Evolutionary conservation across 139 green algal genomes (phyloP), one percentile per base, ranked within the genome.

Genomic region (Trebouxia sp.): DNA sequence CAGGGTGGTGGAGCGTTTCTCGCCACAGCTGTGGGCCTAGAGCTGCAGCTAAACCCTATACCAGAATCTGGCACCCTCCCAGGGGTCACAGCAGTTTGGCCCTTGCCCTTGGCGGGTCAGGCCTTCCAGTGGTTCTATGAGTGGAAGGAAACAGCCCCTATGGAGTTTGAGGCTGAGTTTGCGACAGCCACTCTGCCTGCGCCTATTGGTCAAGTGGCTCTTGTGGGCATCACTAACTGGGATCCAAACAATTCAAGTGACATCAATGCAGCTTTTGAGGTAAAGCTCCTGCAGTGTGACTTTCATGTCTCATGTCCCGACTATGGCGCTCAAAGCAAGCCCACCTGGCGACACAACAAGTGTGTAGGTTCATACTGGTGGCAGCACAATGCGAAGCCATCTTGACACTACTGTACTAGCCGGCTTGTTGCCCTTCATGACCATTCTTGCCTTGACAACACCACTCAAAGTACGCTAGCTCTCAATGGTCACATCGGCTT

Each of bases 91-190:
- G 58, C 30, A 28, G 41, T 69, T 39, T 69, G 30, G 58, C 58
- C 58, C 30, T 12, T 69, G 30, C 28, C 58, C 14, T 28, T 30
- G 14, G 58, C 30, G 28, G 24, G 39, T 4, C 11, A 42, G 30
- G 58, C 58, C 58, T 69, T 69, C 10, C 58, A 42, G 30, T 41
- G 28, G 58, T 69, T 42, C 58, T n/a, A 22, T 69, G 58, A 69
- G 1, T 69, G 58, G 58, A 20, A n/a, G 58, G 30, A 15, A 39
- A 39, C 28, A 6, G 58, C 58, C 28, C 58, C 58, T 30, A 24
- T 17, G 24, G 58, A 38, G 28, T 30, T 69, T 0, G 30, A 39
- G 9, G 41, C 58, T 7, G 58, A 26, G 28, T 41, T 69, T 39
- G 58, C 58, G 14, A 41, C 30, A 39, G 28, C 58, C 10, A 69